Conservation (phyloP, 352 stramenopile species). For the Globisporangium orthogonon region DNA sequence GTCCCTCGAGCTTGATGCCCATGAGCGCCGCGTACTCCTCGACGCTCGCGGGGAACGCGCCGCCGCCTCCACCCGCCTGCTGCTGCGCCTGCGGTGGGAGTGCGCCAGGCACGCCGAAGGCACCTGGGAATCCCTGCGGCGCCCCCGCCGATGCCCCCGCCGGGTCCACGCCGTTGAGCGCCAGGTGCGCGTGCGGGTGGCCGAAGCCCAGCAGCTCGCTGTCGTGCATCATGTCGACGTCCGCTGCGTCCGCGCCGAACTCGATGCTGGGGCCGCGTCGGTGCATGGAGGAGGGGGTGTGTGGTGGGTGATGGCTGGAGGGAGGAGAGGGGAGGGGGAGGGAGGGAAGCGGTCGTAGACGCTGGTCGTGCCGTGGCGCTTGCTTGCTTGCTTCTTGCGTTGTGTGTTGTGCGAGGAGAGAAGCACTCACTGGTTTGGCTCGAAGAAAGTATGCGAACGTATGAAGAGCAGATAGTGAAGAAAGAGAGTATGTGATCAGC, state of each 20-base stretch:
- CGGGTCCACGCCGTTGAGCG: constrained; percentile 18
- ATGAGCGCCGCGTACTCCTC: constrained; percentile 81
- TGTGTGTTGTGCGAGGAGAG: too few relatives aligned
- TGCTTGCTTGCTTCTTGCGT: too few relatives aligned
- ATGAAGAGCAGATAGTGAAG: too few relatives aligned
- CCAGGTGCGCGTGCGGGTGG: constrained; percentile 16
- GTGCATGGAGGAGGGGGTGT: background rate
- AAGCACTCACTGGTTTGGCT: too few relatives aligned
- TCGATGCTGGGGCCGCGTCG: constrained; percentile 33
- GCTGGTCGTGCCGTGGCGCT: too few relatives aligned
- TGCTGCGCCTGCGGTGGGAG: constrained; percentile 20
- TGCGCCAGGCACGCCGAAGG: constrained; percentile 7
- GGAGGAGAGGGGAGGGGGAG: background rate
- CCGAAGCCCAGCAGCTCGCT: constrained; percentile 46
- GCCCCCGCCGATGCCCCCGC: constrained; percentile 36
- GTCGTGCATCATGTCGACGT: constrained; percentile 79
- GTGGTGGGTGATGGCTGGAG: background rate
- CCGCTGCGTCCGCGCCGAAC: constrained; percentile 40
- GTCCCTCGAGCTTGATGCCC: constrained; percentile 77
- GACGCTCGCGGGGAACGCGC: constrained; percentile 32
- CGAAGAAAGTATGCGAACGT: too few relatives aligned
- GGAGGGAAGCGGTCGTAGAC: too few relatives aligned
- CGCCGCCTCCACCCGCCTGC: constrained; percentile 17
- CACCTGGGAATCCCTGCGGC: constrained; percentile 21
- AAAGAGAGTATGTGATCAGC: too few relatives aligned